Percentiles rank a stretch among this genome's conserved stretches.
Evolutionary conservation across 805 yeast genomes (phyloP).

Genomic region (Yarrowia yakushimensis): DNA sequence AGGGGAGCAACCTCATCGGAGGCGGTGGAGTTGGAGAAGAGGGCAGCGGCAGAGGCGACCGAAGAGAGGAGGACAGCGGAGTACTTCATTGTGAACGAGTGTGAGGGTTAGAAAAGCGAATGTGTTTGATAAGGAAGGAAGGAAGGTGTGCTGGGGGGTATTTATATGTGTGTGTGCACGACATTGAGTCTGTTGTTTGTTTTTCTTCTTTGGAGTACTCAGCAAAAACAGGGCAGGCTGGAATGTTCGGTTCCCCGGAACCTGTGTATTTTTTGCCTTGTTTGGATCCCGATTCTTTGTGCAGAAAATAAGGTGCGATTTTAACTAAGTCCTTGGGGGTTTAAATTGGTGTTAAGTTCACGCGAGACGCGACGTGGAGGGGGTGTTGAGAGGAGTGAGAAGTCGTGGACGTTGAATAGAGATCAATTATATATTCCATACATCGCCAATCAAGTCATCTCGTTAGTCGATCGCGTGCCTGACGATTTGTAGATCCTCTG

Average conservation of each 20-base stretch:
- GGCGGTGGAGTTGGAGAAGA: conserved; percentile 6
- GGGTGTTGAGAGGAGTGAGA: too few species aligned
- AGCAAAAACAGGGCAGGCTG: neutral
- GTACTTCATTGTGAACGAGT: conserved; percentile 21
- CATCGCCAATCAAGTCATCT: too few species aligned
- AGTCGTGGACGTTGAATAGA: too few species aligned
- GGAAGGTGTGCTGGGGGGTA: neutral
- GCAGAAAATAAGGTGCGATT: neutral
- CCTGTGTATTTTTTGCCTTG: neutral
- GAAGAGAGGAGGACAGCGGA: conserved; percentile 16
- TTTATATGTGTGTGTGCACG: conserved; percentile 5
- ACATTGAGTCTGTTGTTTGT: too few species aligned
- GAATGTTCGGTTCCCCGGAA: conserved; percentile 11
- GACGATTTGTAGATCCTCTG: neutral
- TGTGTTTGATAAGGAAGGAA: neutral
- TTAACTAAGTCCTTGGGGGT: neutral
- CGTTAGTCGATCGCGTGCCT: too few species aligned
- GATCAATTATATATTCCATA: too few species aligned
- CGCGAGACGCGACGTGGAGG: neutral
- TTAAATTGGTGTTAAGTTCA: neutral
- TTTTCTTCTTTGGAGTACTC: too few species aligned
- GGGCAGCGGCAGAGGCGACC: conserved; percentile 23
- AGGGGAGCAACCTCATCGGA: conserved; percentile 9
- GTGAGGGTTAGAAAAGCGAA: conserved; percentile 9
- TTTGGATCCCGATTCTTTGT: neutral